Percentiles rank a stretch among this genome's conserved stretches.
phyloP scores from a whole-genome alignment of 2,329 filamentous ascomycete genomes.

The Aplosporella prunicola region DNA sequence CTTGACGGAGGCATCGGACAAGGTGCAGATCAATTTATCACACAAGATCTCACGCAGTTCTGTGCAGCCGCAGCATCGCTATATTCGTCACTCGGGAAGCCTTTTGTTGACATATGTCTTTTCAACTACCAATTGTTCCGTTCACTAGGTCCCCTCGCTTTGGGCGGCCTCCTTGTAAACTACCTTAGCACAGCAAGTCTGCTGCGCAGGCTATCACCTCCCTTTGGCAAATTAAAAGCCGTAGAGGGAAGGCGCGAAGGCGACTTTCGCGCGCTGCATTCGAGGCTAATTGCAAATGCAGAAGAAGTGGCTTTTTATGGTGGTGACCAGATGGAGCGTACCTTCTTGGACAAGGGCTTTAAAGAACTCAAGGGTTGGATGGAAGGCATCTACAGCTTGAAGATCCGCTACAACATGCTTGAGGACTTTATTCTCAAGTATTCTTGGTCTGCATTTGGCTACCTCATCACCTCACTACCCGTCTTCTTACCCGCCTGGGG shows the following conservation, averaged over 20 bases:
- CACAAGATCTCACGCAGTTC: constrained; percentile 90
- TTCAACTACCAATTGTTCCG: constrained; percentile 97
- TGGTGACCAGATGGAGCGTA: constrained; percentile 88
- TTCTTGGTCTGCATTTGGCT: constrained; percentile 96
- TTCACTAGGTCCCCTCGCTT: constrained; percentile 77
- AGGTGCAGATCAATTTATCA: constrained; percentile 93
- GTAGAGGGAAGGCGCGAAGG: constrained; percentile 93
- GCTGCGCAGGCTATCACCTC: constrained; percentile 77
- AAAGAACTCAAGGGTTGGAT: constrained; percentile 91
- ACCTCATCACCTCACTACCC: constrained; percentile 82
- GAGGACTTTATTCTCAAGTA: constrained; percentile 98
- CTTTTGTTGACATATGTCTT: constrained; percentile 90
- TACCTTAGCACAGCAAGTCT: constrained; percentile 93
- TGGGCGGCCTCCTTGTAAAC: constrained; percentile 79
- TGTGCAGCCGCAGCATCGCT: constrained; percentile 85
- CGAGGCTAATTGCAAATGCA: constrained; percentile 87
- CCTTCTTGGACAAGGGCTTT: constrained; percentile 85
- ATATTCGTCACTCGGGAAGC: constrained; percentile 96
- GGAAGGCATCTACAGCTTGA: constrained; percentile 96
- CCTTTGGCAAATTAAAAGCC: constrained; percentile 93
- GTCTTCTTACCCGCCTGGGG: constrained; percentile 94
- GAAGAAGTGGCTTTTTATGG: constrained; percentile 98
- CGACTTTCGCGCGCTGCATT: constrained; percentile 85
- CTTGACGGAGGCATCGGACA: constrained; percentile 87
- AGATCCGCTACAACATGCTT: constrained; percentile 96